phyloP scores from a whole-genome alignment of 2,329 filamentous ascomycete genomes.

The Penicillium hordei region DNA sequence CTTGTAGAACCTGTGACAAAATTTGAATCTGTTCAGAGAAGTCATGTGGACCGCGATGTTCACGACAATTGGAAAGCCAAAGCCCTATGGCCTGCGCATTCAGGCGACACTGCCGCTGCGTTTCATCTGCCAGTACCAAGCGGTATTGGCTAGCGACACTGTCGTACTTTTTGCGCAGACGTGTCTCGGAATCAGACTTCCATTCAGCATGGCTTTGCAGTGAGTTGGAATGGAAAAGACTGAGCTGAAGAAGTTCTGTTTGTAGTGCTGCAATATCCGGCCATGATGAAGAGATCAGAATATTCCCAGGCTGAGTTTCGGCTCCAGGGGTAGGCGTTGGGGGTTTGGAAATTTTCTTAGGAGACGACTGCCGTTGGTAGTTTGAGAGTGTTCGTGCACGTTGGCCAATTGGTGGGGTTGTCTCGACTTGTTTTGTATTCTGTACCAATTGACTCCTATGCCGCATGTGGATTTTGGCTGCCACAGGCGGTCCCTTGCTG shows the following conservation, averaged over 20 bases:
- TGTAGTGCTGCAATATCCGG: conserved; percentile 40
- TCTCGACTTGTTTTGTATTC: conserved; percentile 19
- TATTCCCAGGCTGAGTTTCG: conserved; percentile 16
- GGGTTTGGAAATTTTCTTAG: conserved; percentile 37
- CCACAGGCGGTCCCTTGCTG: conserved; percentile 17
- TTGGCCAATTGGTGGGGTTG: conserved; percentile 20
- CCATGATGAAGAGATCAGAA: conserved; percentile 31
- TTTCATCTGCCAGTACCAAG: conserved; percentile 33
- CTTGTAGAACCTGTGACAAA: conserved; percentile 42
- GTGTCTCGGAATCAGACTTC: conserved; percentile 31
- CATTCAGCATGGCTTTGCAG: conserved; percentile 32
- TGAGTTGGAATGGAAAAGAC: conserved; percentile 38
- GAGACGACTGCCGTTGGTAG: conserved; percentile 41
- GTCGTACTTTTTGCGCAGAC: conserved; percentile 37
- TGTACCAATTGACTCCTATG: conserved; percentile 38
- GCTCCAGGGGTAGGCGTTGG: conserved; percentile 20
- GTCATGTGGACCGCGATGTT: conserved; percentile 28
- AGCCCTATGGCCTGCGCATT: conserved; percentile 38
- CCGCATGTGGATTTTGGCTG: conserved; percentile 31
- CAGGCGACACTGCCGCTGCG: conserved; percentile 31
- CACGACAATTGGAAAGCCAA: conserved; percentile 36
- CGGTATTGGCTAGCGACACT: conserved; percentile 38
- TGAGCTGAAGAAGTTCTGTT: conserved; percentile 47
- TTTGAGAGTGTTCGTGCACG: conserved; percentile 36
- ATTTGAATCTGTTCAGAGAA: conserved; percentile 41